Percentiles rank a stretch among this genome's conserved stretches.
phyloP scores from a whole-genome alignment of 495 filamentous ascomycete genomes.

The Aspergillus heteromorphus region DNA sequence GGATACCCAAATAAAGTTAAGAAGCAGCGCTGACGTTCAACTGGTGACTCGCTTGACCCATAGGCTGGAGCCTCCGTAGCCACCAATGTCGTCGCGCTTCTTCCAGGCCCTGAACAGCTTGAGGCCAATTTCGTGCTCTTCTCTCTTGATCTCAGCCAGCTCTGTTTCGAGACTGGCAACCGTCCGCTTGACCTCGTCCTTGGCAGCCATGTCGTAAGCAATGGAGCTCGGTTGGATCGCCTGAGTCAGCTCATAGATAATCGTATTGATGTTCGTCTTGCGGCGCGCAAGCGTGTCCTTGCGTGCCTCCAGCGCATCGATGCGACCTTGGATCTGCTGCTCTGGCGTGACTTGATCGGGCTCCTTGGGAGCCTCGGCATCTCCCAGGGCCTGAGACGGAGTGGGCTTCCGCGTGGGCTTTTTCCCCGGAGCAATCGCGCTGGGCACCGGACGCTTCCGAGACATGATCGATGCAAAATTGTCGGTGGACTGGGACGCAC shows the following conservation, averaged over 20 bases:
- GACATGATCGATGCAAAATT: conserved; percentile 41
- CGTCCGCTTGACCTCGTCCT: conserved; percentile 66
- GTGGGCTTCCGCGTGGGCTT: conserved; percentile 48
- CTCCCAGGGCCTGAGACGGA: conserved; percentile 43
- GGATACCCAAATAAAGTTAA: neutral
- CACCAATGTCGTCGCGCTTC: conserved; percentile 65
- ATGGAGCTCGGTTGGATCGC: conserved; percentile 53
- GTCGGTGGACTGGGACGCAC: conserved; percentile 30
- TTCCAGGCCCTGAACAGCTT: conserved; percentile 78
- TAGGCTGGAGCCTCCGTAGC: conserved; percentile 63
- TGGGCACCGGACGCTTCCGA: conserved; percentile 44
- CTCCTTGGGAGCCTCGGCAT: conserved; percentile 48
- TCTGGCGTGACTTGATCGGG: conserved; percentile 55
- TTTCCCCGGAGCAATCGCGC: conserved; percentile 35
- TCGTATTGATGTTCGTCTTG: conserved; percentile 62
- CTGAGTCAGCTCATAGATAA: conserved; percentile 66
- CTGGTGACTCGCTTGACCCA: conserved; percentile 74
- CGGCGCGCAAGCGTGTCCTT: conserved; percentile 60
- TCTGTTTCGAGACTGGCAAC: conserved; percentile 65
- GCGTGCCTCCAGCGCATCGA: conserved; percentile 62
- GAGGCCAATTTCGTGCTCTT: conserved; percentile 83
- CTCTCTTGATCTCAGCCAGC: conserved; percentile 69
- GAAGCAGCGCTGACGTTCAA: conserved; percentile 16
- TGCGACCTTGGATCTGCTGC: conserved; percentile 51
- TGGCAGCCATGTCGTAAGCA: conserved; percentile 50